These are phyloP conservation scores for Datisca glomerata DNA, from an alignment of 306 rosid species.

Conservation along the genomic window DNA sequence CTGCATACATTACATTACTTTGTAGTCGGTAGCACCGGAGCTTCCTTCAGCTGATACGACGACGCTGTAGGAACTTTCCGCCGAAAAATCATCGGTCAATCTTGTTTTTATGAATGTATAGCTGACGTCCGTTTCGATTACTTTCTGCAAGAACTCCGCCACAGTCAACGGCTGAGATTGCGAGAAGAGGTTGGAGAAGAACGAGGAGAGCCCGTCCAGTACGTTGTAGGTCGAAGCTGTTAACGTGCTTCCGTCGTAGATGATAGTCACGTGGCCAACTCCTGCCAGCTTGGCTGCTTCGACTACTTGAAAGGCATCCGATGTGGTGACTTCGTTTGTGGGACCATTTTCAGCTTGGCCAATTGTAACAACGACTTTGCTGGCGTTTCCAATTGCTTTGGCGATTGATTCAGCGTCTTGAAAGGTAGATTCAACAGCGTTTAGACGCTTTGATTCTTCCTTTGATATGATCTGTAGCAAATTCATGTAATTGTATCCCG, in stretches of 20 bases:
- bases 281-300: slow-evolving; percentile 87
- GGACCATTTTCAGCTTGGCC: slow-evolving; percentile 76
- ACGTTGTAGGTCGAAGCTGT: slow-evolving; percentile 63
- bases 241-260: slow-evolving; percentile 37
- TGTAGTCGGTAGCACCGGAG: slow-evolving; percentile 68
- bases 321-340: slow-evolving; percentile 40
- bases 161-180: slow-evolving; percentile 44
- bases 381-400: slow-evolving; percentile 90
- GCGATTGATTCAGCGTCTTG: slow-evolving; percentile 65
- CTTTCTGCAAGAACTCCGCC: slow-evolving; percentile 56
- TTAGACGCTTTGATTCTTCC: slow-evolving; percentile 77
- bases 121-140: slow-evolving; percentile 51
- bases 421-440: slow-evolving; percentile 71
- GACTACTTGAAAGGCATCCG: slow-evolving; percentile 68
- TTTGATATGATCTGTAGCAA: slow-evolving; percentile 62
- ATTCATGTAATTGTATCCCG: neutral
- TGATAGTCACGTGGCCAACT: slow-evolving; percentile 70
- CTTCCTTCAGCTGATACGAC: slow-evolving; percentile 69
- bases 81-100: slow-evolving; percentile 66
- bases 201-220: slow-evolving; percentile 70
- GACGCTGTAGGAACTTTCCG: slow-evolving; percentile 63
- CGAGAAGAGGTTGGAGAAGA: slow-evolving; percentile 73
- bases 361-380: slow-evolving; percentile 88
- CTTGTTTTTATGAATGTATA: slow-evolving; percentile 81
- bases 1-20: slow-evolving; percentile 99